Conservation (phyloP, 2,329 filamentous ascomycete genomes). For the Laburnicola sp. region DNA sequence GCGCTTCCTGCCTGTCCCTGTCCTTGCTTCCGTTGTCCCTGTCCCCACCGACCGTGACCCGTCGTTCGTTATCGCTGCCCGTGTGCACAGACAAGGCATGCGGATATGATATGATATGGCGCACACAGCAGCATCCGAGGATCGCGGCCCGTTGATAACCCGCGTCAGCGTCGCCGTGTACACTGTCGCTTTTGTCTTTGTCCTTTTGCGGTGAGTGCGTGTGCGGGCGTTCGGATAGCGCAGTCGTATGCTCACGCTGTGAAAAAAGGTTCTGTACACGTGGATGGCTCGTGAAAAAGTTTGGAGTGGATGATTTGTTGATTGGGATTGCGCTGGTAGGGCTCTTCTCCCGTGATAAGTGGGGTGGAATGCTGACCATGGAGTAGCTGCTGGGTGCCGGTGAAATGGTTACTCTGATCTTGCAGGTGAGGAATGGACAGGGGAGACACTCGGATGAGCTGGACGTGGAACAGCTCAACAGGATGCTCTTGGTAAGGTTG, state of each 20-base stretch:
- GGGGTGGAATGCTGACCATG: not conserved
- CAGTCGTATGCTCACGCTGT: not conserved
- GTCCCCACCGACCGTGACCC: too few species aligned
- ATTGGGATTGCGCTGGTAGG: constrained; percentile 27
- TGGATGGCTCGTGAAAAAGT: constrained; percentile 29
- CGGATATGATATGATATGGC: not conserved
- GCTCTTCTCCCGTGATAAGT: not conserved
- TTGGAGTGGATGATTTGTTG: constrained; percentile 32
- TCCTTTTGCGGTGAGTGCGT: constrained; percentile 26
- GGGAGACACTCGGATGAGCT: constrained; percentile 25
- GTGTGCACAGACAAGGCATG: not conserved
- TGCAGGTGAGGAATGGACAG: constrained; percentile 32
- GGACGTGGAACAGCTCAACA: constrained; percentile 20
- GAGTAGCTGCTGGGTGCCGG: constrained; percentile 24
- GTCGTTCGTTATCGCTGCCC: not conserved
- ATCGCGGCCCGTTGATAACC: constrained; percentile 28
- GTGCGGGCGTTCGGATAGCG: not conserved
- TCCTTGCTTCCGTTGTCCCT: too few species aligned
- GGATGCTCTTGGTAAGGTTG: constrained; percentile 26
- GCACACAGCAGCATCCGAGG: constrained; percentile 8
- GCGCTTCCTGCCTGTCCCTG: too few species aligned
- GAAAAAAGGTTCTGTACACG: constrained; percentile 28
- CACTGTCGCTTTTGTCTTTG: constrained; percentile 24
- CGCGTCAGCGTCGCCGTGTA: constrained; percentile 30
- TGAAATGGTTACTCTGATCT: constrained; percentile 30